Conservation (phyloP, 2,329 filamentous ascomycete genomes). For the Cladosporium oxysporum region DNA sequence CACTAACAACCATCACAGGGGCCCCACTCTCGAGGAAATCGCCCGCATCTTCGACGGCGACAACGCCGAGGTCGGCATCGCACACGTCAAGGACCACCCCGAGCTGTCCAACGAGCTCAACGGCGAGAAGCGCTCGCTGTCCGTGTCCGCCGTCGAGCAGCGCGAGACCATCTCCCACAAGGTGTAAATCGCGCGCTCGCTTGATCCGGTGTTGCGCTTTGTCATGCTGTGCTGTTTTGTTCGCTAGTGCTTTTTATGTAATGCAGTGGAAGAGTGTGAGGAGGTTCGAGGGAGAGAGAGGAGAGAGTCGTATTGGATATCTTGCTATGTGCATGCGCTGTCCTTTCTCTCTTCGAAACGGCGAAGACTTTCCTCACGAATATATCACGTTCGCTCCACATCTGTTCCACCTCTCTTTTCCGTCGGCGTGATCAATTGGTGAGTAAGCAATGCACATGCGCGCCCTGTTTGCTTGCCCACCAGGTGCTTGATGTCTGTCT, state of each 20-base stretch:
- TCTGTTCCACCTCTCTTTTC: not conserved
- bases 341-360: not conserved
- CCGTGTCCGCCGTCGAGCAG: slow-evolving; percentile 7
- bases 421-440: not conserved
- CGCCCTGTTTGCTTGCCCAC: no score
- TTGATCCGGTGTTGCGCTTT: not conserved
- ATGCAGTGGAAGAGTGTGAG: not conserved
- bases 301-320: not conserved
- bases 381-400: not conserved
- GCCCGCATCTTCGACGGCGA: slow-evolving; percentile 71
- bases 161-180: slow-evolving; percentile 18
- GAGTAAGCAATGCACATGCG: not conserved
- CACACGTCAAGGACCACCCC: slow-evolving; percentile 19
- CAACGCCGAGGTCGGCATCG: slow-evolving; percentile 46
- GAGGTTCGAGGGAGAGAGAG: not conserved
- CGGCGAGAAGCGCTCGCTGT: slow-evolving; percentile 15
- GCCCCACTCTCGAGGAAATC: slow-evolving; percentile 70
- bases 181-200: not conserved
- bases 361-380: not conserved
- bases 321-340: not conserved
- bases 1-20: slow-evolving; percentile 44
- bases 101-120: slow-evolving; percentile 18
- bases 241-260: slow-evolving; percentile 6
- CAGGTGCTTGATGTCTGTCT: no score
- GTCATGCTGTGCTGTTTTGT: not conserved